Evolutionary conservation across 768 basidiomycete species (phyloP), one percentile per base, ranked within the genome.

Genomic region (Boletus vermiculosoides): DNA sequence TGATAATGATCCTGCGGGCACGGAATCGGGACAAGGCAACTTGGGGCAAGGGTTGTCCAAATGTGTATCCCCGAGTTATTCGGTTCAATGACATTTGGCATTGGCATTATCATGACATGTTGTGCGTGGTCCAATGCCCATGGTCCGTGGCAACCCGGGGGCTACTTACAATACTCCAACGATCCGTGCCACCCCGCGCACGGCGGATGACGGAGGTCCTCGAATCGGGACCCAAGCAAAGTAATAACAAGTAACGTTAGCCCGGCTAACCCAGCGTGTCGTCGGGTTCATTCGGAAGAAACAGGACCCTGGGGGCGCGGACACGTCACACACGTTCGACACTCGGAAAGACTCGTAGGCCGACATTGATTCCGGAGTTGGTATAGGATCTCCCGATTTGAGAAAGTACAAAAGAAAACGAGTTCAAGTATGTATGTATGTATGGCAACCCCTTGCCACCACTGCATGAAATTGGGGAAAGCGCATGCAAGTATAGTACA

Each of bases 381-480:
- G 23, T 23, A 28, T 13, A 6, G 4, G 25, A 46, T 13, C 25
- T 9, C 30, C 36, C 8, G 39, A 45, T 48, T 16, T 10, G 31
- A 7, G 34, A 16, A 12, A 0, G 34, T 7, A 46, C 28, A 30
- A 30, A 22, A 31, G 7, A 12, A 41, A 15, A 30, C 46, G 11
- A 33, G 51, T 23, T 18, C 51, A 5, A 50, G 41, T 8, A 33
- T 8, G n/a, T 23, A 40, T 1, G 7, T 40, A 46, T 45, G 30
- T 18, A 46, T 37, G 45, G 61, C 64, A 66, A 66, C 57, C 52
- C 61, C 64, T 53, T 66, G 64, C 61, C 61, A 56, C 39, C 54
- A 34, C 60, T 31, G 16, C 53, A 31, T 50, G 34, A 52, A 60
- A 61, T 54, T 41, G 40, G 25, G 6, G 13, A 34, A 16, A 30